Evolutionary conservation across 768 basidiomycete species (phyloP).

Genomic region (Gloeophyllum trabeum): DNA sequence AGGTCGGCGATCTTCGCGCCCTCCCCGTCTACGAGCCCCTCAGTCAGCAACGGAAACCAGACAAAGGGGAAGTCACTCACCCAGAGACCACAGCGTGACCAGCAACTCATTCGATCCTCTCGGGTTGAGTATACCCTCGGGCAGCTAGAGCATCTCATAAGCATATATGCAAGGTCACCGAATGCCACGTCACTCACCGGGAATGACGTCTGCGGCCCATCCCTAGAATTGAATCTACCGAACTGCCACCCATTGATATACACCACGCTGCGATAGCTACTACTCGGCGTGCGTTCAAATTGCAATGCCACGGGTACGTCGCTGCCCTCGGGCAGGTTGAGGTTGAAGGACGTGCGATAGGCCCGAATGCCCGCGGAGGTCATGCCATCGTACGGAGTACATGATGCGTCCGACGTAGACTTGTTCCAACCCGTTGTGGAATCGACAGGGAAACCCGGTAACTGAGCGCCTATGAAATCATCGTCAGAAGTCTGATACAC

Average conservation of each 20-base stretch:
- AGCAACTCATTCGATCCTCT: slow-evolving; percentile 10
- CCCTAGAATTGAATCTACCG: slow-evolving; percentile 12
- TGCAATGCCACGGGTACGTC: slow-evolving; percentile 16
- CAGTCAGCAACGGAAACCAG: not conserved
- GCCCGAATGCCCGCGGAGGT: slow-evolving; percentile 12
- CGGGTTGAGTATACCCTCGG: slow-evolving; percentile 17
- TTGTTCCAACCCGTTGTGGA: slow-evolving; percentile 1
- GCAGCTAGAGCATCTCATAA: slow-evolving; percentile 12
- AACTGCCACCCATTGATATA: slow-evolving; percentile 22
- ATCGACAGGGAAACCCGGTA: slow-evolving; percentile 14
- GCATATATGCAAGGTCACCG: not conserved
- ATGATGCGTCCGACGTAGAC: slow-evolving; percentile 5
- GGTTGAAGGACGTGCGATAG: slow-evolving; percentile 16
- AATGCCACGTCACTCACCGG: slow-evolving; percentile 3
- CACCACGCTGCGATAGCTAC: slow-evolving; percentile 12
- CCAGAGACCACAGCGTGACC: slow-evolving; percentile 10
- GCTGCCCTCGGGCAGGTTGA: slow-evolving; percentile 11
- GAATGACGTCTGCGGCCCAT: slow-evolving; percentile 11
- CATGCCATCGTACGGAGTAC: slow-evolving; percentile 9
- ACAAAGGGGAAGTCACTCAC: slow-evolving; percentile 1
- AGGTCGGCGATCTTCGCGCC: slow-evolving; percentile 7
- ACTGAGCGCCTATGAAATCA: slow-evolving; percentile 10
- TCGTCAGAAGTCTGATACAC: not conserved
- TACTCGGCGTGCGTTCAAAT: slow-evolving; percentile 11
- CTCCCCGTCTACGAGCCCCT: not conserved